Evolutionary conservation across 495 filamentous ascomycete species (phyloP).

Genomic region (Beverwykella pulmonaria): DNA sequence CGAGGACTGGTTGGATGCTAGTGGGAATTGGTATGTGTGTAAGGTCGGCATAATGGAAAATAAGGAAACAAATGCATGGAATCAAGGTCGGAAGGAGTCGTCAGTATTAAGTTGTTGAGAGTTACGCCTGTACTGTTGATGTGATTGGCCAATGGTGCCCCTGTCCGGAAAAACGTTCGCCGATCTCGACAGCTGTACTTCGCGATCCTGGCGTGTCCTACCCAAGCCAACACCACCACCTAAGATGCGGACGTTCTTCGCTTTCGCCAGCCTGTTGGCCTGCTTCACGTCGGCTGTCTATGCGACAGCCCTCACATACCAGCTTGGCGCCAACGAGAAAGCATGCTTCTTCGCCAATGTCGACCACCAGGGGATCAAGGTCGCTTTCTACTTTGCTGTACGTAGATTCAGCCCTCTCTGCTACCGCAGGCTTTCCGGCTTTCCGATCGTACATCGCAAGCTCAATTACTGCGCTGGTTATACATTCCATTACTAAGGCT

Average conservation of each 20-base stretch:
- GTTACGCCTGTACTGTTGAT: not conserved
- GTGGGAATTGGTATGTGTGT: not conserved
- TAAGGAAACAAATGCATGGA: too few species aligned
- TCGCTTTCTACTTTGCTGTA: conserved; percentile 99
- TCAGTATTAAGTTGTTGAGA: too few species aligned
- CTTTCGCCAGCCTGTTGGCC: conserved; percentile 61
- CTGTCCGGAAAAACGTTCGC: not conserved
- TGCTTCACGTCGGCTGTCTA: conserved; percentile 60
- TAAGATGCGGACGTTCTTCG: conserved; percentile 39
- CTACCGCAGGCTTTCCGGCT: not conserved
- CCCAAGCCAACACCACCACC: conserved; percentile 7
- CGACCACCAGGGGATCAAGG: conserved; percentile 75
- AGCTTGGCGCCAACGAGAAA: conserved; percentile 85
- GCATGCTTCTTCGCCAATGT: conserved; percentile 90
- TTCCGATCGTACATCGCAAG: not conserved
- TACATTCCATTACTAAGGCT: not conserved
- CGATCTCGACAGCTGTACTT: conserved; percentile 23
- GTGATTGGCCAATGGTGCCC: not conserved
- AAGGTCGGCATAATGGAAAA: not conserved
- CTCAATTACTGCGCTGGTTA: not conserved
- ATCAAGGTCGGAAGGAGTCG: too few species aligned
- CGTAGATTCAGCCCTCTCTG: conserved; percentile 43
- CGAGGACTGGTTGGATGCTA: not conserved
- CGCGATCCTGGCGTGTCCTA: not conserved
- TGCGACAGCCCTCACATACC: conserved; percentile 93